Conservation (phyloP, 2,329 filamentous ascomycete genomes). For the Westerdykella sp. region DNA sequence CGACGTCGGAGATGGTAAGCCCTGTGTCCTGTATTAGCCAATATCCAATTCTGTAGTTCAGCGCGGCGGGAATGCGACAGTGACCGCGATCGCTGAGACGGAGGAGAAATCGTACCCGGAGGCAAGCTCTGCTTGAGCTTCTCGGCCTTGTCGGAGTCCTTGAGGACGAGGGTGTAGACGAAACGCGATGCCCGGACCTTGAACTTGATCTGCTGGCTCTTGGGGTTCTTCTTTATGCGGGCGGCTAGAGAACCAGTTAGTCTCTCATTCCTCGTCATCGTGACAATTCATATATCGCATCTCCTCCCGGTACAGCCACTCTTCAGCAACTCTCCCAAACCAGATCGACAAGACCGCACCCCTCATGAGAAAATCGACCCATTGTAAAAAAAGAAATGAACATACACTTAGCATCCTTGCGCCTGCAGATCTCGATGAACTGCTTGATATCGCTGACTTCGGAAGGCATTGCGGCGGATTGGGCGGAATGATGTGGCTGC, state of each 20-base stretch:
- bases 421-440: conserved; percentile 99
- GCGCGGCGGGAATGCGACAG: not conserved
- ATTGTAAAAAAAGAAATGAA: conserved; percentile 29
- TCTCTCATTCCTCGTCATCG: too few relatives aligned
- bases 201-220: conserved; percentile 95
- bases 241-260: conserved; percentile 35
- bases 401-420: conserved; percentile 99
- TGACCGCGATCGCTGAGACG: not conserved
- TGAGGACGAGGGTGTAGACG: conserved; percentile 97
- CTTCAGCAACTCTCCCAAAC: too few relatives aligned
- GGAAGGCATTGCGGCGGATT: conserved; percentile 81
- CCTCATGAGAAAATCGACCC: not conserved
- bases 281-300: too few relatives aligned
- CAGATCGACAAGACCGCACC: too few relatives aligned
- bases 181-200: conserved; percentile 98
- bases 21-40: conserved; percentile 35
- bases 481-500: conserved; percentile 18
- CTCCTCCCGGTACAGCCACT: too few relatives aligned
- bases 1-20: conserved; percentile 54
- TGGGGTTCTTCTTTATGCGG: conserved; percentile 77
- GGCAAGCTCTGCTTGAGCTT: conserved; percentile 99
- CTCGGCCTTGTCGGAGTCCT: conserved; percentile 98
- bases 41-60: not conserved
- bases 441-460: conserved; percentile 98
- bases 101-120: conserved; percentile 63